Conservation (phyloP, 441 rosid genomes). For the Pelargonium australe region DNA sequence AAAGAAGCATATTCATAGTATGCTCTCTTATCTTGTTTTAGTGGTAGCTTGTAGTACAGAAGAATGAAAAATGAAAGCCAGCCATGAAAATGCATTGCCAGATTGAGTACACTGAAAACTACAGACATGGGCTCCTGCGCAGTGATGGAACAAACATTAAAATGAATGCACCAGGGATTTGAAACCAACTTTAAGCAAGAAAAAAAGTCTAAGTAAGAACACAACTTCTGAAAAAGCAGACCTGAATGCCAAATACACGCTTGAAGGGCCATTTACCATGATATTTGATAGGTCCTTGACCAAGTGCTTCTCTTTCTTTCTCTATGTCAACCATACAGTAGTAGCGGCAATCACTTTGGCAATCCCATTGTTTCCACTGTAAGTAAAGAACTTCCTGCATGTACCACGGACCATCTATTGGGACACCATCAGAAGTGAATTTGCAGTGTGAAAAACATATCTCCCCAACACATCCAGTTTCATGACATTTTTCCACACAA, state of each 20-base stretch:
- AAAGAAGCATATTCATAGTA: conserved; percentile 65
- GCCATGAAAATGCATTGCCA: conserved; percentile 77
- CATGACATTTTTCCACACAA: conserved; percentile 50
- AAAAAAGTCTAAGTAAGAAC: not conserved
- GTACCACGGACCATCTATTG: conserved; percentile 59
- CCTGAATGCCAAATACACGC: conserved; percentile 83
- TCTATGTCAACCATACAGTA: conserved; percentile 76
- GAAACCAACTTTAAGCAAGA: conserved; percentile 7
- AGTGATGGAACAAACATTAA: conserved; percentile 19
- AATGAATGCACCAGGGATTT: conserved; percentile 8
- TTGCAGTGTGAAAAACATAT: conserved; percentile 70
- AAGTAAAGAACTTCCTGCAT: conserved; percentile 71
- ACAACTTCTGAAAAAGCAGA: conserved; percentile 22
- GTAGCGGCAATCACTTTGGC: conserved; percentile 78
- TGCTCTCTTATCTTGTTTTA: conserved; percentile 49
- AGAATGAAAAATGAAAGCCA: conserved; percentile 84
- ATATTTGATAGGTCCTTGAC: conserved; percentile 63
- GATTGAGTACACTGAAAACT: conserved; percentile 77
- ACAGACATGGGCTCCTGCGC: conserved; percentile 80
- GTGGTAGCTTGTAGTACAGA: conserved; percentile 60
- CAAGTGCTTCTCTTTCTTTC: conserved; percentile 49
- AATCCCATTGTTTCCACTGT: conserved; percentile 74
- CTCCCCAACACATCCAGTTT: conserved; percentile 60
- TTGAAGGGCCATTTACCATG: conserved; percentile 96
- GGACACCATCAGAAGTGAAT: conserved; percentile 41